Percentiles rank a stretch among this genome's conserved stretches.
Evolutionary conservation across 768 basidiomycete species (phyloP).

Genomic region (Macrolepiota albuminosa): DNA sequence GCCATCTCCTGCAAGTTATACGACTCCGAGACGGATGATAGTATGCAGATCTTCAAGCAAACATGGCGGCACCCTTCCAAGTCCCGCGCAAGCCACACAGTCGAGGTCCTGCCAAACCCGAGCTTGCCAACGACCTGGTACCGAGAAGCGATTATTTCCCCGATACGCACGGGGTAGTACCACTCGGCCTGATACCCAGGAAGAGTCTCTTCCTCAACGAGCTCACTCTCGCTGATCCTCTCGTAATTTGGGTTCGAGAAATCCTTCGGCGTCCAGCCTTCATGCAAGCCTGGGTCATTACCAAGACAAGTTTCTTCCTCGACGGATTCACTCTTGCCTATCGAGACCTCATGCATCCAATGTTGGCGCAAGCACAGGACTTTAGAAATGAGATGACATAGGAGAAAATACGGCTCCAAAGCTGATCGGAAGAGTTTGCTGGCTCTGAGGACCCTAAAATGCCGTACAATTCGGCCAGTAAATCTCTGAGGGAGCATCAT

Average conservation of each 20-base stretch:
- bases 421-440: neutral
- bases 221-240: neutral
- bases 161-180: conserved; percentile 28
- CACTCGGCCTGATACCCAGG: conserved; percentile 16
- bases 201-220: conserved; percentile 19
- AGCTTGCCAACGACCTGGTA: conserved; percentile 30
- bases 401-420: neutral
- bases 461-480: neutral
- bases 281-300: too few species aligned
- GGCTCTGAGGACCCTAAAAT: neutral
- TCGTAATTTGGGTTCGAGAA: neutral
- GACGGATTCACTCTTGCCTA: too few species aligned
- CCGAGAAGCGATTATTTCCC: conserved; percentile 23
- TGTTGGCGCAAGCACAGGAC: neutral
- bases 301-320: too few species aligned
- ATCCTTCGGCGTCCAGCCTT: neutral
- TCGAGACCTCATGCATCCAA: neutral
- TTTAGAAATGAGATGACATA: neutral
- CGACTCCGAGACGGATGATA: neutral
- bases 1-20: neutral
- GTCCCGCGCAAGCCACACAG: conserved; percentile 20
- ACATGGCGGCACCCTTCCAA: conserved; percentile 11
- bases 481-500: neutral
- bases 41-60: conserved; percentile 13
- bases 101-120: conserved; percentile 24